These are phyloP conservation scores for Wickerhamiella allomyrinae DNA, from an alignment of 805 yeast genomes.

Conservation along the genomic window DNA sequence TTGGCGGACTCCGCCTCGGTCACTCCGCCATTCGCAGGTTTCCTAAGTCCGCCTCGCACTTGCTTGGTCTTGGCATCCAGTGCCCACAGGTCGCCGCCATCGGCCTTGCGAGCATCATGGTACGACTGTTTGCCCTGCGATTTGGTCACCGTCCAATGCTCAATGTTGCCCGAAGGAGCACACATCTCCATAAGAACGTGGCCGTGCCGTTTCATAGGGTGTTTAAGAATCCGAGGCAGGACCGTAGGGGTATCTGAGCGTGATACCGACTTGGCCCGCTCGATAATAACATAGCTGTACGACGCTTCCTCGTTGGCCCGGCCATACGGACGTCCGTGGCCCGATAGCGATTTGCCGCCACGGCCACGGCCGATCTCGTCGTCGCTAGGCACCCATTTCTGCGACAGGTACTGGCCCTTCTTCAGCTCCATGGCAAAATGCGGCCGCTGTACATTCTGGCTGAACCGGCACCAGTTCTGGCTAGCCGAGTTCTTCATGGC, in stretches of 20 bases:
- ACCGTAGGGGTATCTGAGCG: neutral
- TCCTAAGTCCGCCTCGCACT: slow-evolving; percentile 19
- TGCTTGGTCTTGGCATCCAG: slow-evolving; percentile 44
- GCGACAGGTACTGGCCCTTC: slow-evolving; percentile 60
- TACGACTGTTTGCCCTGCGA: slow-evolving; percentile 59
- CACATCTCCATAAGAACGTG: slow-evolving; percentile 72
- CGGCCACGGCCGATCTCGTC: slow-evolving; percentile 33
- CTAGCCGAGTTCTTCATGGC: slow-evolving; percentile 34
- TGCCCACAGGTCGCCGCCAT: slow-evolving; percentile 82
- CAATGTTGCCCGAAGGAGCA: slow-evolving; percentile 64
- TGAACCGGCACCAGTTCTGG: slow-evolving; percentile 66
- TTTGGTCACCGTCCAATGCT: slow-evolving; percentile 77
- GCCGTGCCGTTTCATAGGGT: slow-evolving; percentile 66
- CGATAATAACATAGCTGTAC: slow-evolving; percentile 59
- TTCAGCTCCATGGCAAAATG: slow-evolving; percentile 68
- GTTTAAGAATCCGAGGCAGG: slow-evolving; percentile 44
- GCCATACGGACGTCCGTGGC: slow-evolving; percentile 69
- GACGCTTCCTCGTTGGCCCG: slow-evolving; percentile 56
- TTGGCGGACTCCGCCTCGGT: neutral
- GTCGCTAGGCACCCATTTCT: slow-evolving; percentile 45
- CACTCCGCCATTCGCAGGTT: neutral
- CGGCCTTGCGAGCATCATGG: slow-evolving; percentile 80
- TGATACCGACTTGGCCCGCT: slow-evolving; percentile 30
- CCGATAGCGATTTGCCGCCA: slow-evolving; percentile 35
- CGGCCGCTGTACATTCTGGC: slow-evolving; percentile 63